Percentiles rank a stretch among this genome's conserved stretches.
These are phyloP conservation scores for Heritiera fomes DNA, from an alignment of 345 rosid genomes.

Conservation along the genomic window DNA sequence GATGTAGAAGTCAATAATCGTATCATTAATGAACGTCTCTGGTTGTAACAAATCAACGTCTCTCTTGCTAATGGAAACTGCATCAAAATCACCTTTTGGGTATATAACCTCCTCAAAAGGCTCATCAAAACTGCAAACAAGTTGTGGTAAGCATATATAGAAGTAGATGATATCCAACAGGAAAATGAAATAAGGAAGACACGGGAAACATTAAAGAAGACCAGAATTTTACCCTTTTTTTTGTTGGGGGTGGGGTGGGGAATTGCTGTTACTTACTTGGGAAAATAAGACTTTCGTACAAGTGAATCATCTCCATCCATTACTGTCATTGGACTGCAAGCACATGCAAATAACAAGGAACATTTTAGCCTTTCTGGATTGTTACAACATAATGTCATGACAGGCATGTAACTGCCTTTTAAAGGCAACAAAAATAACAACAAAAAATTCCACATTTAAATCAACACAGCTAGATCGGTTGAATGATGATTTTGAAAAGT, in stretches of 20 bases:
- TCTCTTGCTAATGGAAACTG: slow-evolving; percentile 87
- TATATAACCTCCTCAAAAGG: slow-evolving; percentile 87
- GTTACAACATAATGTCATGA: neutral
- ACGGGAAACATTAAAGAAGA: neutral
- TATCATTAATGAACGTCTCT: slow-evolving; percentile 91
- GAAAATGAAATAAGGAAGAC: neutral
- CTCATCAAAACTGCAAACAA: slow-evolving; percentile 70
- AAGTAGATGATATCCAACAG: neutral
- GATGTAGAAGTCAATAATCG: slow-evolving; percentile 97
- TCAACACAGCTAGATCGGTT: neutral
- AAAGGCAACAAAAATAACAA: slow-evolving; percentile 8
- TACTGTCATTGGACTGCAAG: slow-evolving; percentile 46
- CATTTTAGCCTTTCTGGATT: slow-evolving; percentile 6
- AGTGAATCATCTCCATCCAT: slow-evolving; percentile 44
- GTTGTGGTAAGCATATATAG: slow-evolving; percentile 16
- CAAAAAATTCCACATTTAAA: neutral
- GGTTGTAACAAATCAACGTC: slow-evolving; percentile 94
- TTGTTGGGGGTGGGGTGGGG: neutral
- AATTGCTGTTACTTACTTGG: slow-evolving; percentile 51
- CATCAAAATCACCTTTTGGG: slow-evolving; percentile 92
- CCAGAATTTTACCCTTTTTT: neutral
- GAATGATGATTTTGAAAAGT: neutral
- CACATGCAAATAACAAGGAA: slow-evolving; percentile 13
- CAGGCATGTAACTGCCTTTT: neutral
- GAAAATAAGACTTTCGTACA: slow-evolving; percentile 59